Base-by-base conservation (phyloP, 2,329 filamentous ascomycete species). In the Ascochyta pisi region DNA sequence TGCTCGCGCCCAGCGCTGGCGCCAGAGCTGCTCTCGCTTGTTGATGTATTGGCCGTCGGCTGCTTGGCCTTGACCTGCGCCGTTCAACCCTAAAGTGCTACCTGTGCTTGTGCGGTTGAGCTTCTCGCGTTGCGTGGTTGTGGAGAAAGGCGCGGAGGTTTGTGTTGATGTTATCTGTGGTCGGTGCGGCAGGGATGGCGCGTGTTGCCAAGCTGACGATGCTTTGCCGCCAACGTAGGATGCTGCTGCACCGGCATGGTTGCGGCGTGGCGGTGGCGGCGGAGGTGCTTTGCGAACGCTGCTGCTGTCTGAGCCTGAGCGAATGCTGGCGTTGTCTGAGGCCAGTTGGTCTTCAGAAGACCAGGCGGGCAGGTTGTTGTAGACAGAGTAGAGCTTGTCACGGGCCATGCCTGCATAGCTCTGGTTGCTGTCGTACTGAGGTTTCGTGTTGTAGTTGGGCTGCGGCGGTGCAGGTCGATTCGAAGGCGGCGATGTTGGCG, bases 21-120 rank as follows among this genome's bases (percentile, higher is more conserved):
- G 81, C 91, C 90, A 95, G 43, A 92, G 69, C 57, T 89, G 87
- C 51, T 92, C 79, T 62, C 90, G 89, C 77, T 89, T 91, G 73
- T 86, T 91, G 45, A 78, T 67, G 44, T 68, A 67, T 34, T 66
- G 54, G 9, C 66, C 71, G 2, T 65, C 64, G 31, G 47, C 50
- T 22, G 54, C 52, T 19, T 61, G 50, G 6, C 55, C 57, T 23
- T 61, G 50, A 1, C 63, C 60, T 4, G 46, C 53, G 6, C 61
- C 64, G 38, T 64, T 67, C 15, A 48, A 19, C 2, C 64, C 65
- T 3, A 70, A 41, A 3, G 70, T 71, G 10, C 68, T 69, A 1
- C 54, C 59, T 2, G 66, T 73, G 37, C 57, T 68, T 3, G 63
- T 67, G 24, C 70, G 68, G 41, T 68, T 63, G 10, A 69, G 51